Conservation (phyloP, 2,329 filamentous ascomycete species). For the Ophiosphaerella herpotricha region DNA sequence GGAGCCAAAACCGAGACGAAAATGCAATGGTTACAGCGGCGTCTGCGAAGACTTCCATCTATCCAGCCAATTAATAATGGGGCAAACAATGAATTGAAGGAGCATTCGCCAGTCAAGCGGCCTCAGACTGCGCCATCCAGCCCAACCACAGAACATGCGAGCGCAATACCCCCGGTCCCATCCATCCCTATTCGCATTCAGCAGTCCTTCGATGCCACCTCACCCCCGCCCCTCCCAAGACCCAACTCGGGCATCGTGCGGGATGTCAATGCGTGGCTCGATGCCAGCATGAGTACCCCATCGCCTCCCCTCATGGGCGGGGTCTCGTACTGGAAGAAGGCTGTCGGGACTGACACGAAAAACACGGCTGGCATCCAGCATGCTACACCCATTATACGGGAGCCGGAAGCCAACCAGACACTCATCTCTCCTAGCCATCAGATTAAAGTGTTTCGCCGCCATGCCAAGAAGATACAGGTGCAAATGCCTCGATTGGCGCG, state of each 20-base stretch:
- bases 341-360: constrained; percentile 7
- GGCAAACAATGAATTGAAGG: constrained; percentile 4
- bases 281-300: constrained; percentile 31
- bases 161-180: constrained; percentile 3
- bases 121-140: constrained; percentile 33
- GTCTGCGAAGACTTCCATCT: constrained; percentile 25
- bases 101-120: constrained; percentile 17
- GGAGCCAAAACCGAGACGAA: constrained; percentile 20
- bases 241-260: constrained; percentile 31
- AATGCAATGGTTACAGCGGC: constrained; percentile 34
- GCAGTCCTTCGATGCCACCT: constrained; percentile 7
- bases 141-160: not conserved
- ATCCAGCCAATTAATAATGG: constrained; percentile 12
- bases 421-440: constrained; percentile 25
- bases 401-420: constrained; percentile 10
- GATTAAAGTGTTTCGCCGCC: constrained; percentile 29
- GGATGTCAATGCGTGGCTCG: constrained; percentile 41
- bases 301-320: constrained; percentile 39
- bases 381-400: constrained; percentile 30
- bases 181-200: constrained; percentile 11
- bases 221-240: constrained; percentile 28
- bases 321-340: constrained; percentile 40
- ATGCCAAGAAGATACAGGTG: constrained; percentile 35
- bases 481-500: constrained; percentile 35
- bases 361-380: constrained; percentile 26